A percentile compares a stretch with the other conserved stretches of the same genome.
Conservation (phyloP, 1,284 basidiomycete species). For the Fomitiporia mediterranea region DNA sequence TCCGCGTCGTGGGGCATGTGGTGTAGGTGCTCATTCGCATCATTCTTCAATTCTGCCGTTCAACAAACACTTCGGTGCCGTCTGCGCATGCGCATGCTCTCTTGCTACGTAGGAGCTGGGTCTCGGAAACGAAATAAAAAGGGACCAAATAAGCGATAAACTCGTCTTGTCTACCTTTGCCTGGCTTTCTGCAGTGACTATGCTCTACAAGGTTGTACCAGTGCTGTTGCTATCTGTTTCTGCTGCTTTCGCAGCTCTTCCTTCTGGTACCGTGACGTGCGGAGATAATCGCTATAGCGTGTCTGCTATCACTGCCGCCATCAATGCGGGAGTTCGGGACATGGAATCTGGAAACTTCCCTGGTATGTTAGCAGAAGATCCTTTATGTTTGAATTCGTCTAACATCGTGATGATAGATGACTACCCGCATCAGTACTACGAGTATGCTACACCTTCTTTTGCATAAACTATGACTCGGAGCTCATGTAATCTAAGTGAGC, state of each 20-base stretch:
- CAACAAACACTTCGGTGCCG: background rate
- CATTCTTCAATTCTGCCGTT: background rate
- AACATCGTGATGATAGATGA: constrained; percentile 6
- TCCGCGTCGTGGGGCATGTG: too few relatives aligned
- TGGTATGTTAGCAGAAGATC: constrained; percentile 20
- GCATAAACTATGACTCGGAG: background rate
- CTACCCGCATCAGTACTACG: constrained; percentile 22
- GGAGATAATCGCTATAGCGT: constrained; percentile 26
- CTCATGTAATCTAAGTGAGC: constrained; percentile 3
- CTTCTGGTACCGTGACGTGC: constrained; percentile 28
- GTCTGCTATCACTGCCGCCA: constrained; percentile 26
- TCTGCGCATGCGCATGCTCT: background rate
- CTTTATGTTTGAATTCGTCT: background rate
- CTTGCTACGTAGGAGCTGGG: background rate
- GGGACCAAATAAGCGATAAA: background rate
- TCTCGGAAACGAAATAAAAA: background rate
- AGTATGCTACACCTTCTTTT: background rate
- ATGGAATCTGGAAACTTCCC: constrained; percentile 22
- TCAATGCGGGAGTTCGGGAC: constrained; percentile 26
- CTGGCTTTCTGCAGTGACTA: too few relatives aligned
- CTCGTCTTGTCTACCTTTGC: background rate
- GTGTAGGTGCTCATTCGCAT: background rate
- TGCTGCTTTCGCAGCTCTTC: constrained; percentile 21
- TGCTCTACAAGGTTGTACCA: background rate
- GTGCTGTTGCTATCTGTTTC: background rate